Evolutionary conservation across 495 filamentous ascomycete species (phyloP), one percentile per base, ranked within the genome.

Genomic region (Hamigera avellanea): DNA sequence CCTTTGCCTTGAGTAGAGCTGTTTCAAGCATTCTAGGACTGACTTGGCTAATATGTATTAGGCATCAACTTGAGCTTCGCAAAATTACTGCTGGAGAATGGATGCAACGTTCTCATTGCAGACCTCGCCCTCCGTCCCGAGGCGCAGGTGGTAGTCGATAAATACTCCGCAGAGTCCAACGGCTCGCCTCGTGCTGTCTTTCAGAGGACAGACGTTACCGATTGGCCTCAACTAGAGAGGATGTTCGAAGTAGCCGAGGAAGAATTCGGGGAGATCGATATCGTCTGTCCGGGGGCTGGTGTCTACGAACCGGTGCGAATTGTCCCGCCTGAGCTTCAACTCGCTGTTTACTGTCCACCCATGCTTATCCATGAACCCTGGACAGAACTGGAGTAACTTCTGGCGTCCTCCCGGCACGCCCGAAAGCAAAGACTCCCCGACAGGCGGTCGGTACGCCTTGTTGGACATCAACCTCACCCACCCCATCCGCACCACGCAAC

Each of bases 391-490:
- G 64, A 73, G 60, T 43, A 73, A 71, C 45, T 83, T 82, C 64
- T 82, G 76, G 77, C 63, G 69, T 19, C 77, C 77, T 4, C 78
- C 78, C 6, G 70, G 69, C 29, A 50, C 55, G 0, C 30, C 60
- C 0, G 43, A 50, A 8, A 75, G 73, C 29, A 67, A 61, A 37
- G 77, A 80, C 44, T 29, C 57, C 2, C 52, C 47, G 3, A 41
- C 53, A 16, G 46, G 61, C 1, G 62, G 66, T 35, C 57, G 64
- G 36, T 83, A 81, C 46, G 67, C 68, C 14, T 42, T 59, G 38
- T 25, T 83, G 23, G 76, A 81, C 48, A 77, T 83, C 59, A 81
- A 81, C 51, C 33, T 82, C 42, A 80, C 73, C 5, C 79, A 82
- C 50, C 79, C 79, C 0, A 81, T 83, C 50, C 76, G 77, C 36